Evolutionary conservation across 2,329 filamentous ascomycete genomes (phyloP).

Genomic region (Hymenotorrendiella dingleyae): DNA sequence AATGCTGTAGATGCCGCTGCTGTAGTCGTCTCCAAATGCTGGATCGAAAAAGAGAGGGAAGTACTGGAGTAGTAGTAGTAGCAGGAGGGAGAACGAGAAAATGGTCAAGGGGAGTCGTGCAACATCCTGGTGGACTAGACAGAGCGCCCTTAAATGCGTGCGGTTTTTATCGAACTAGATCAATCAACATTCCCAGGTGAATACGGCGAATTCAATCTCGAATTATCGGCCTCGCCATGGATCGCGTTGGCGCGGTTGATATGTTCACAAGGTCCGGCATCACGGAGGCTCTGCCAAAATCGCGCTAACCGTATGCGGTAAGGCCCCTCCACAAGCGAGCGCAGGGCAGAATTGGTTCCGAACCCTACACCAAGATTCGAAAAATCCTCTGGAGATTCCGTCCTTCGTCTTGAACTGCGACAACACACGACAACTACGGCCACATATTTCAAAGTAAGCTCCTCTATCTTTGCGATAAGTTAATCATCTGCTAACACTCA

Average conservation of each 20-base stretch:
- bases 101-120: not conserved
- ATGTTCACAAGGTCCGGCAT: too few species aligned
- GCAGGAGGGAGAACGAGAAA: too few species aligned
- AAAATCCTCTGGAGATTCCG: slow-evolving; percentile 13
- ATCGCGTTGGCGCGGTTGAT: too few species aligned
- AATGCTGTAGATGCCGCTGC: too few species aligned
- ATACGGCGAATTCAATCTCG: too few species aligned
- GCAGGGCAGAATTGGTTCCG: slow-evolving; percentile 15
- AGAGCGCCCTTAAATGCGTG: not conserved
- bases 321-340: slow-evolving; percentile 13
- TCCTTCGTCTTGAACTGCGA: slow-evolving; percentile 18
- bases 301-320: slow-evolving; percentile 5
- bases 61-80: too few species aligned
- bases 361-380: slow-evolving; percentile 20
- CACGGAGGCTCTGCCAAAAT: slow-evolving; percentile 8
- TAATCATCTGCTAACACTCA: slow-evolving; percentile 29
- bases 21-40: too few species aligned
- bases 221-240: too few species aligned
- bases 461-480: slow-evolving; percentile 14
- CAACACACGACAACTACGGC: slow-evolving; percentile 39
- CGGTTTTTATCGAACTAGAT: not conserved
- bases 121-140: slow-evolving; percentile 1
- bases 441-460: slow-evolving; percentile 43
- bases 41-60: too few species aligned
- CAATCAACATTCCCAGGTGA: too few species aligned